Evolutionary conservation across 2,329 filamentous ascomycete genomes (phyloP), one percentile per base, ranked within the genome.

Genomic region (Colletotrichum scovillei): DNA sequence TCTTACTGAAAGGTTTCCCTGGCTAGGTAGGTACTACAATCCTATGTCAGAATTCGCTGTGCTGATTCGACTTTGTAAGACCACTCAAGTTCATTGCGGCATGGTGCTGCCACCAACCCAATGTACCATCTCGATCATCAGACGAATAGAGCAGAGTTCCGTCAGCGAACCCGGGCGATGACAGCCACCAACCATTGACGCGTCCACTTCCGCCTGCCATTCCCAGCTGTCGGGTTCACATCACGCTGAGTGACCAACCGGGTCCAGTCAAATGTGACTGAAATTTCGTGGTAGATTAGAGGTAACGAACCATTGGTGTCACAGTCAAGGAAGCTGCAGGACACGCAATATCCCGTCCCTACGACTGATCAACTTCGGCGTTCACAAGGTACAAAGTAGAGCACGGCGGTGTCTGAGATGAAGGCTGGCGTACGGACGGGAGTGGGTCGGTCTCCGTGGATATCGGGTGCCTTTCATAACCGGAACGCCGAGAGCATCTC

Each of bases 211-310:
- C 24, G 68, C 30, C 28, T 26, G n/a, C 30, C 26, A 55, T 60
- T 62, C 56, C 69, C 69, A 72, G 42, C 49, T 32, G 46, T 56
- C 30, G 56, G 63, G 56, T 42, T 65, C 32, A 38, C 35, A 35
- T 57, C 57, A 49, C 24, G 28, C 24, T 19, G 64, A 38, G 63
- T 55, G 35, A 68, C 46, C n/a, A 30, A n/a, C 46, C n/a, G 9
- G 14, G 28, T 28, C 56, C 56, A 60, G 56, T 49, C 24, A 63
- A 12, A 35, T 9, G 24, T 22, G 38, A 56, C 46, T 30, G 56
- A 60, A 57, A 16, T 14, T 46, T 68, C 28, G 49, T 68, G 49
- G 63, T 24, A 68, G 52, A 19, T 67, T 49, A 16, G 69, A 19
- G 56, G 63, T 67, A 35, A 62, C 52, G 57, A 35, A 67, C 49